Base-by-base conservation (phyloP, 805 yeast genomes). In the Kuraishia molischiana region DNA sequence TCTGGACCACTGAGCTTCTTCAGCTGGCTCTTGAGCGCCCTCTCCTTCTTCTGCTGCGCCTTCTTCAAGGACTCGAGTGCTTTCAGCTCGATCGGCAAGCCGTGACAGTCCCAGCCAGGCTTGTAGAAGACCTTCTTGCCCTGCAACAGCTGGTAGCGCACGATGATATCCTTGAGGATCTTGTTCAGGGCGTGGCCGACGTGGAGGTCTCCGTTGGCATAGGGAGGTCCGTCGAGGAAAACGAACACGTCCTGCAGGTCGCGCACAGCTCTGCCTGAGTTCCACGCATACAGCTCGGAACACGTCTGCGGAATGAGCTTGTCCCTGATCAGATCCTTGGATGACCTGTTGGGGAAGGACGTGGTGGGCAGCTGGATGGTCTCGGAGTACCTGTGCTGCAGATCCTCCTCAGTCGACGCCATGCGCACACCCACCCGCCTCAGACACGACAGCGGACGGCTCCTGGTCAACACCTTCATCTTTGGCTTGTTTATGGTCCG, bases 21-120 rank as follows among this genome's bases (percentile, higher is more conserved):
- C 24, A 26, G 21, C 19, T 46, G 34, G 34, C 48, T 54, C 46
- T 51, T 51, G 31, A 53, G 34, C 35, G 46, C 36, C 45, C 61
- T 61, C 44, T 53, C 55, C 35, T 45, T 38, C 36, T 48, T 48
- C 10, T 45, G 51, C 35, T 53, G 38, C 39, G 47, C 43, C 50
- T 56, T 50, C 46, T 63, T 34, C 58, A 58, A 42, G 60, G 70
- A 47, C 57, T 71, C 56, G 18, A 85, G 57, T 0, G 95, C 95
- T 49, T 87, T 89, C 53, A 85, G 66, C 57, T 92, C 99, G 44
- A 92, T 92, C 1, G 99, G 99, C 29, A 92, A 64, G 0, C 99
- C 99, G 61, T 92, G 99, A 53, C 98, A 92, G 56, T 92, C 99
- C 97, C 98, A 92, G 1, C 99, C 99, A 0, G 97, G 96, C 31